Evolutionary conservation across 2,329 filamentous ascomycete genomes (phyloP).

Genomic region (Curvularia spicifera): DNA sequence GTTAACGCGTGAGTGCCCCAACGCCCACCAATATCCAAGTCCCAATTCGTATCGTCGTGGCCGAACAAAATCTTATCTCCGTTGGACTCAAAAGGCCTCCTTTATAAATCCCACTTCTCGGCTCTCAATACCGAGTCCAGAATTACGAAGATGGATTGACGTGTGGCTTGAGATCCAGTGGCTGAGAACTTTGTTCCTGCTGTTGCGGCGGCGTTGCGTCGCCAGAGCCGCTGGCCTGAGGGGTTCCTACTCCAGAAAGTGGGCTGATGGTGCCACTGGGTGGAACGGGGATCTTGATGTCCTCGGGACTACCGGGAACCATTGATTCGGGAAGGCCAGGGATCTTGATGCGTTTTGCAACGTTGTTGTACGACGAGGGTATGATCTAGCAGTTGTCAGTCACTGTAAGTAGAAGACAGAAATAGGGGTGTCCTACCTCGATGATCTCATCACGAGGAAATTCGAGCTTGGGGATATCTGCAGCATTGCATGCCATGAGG

Average conservation of each 20-base stretch:
- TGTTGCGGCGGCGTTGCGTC: slow-evolving; percentile 9
- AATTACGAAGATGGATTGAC: slow-evolving; percentile 15
- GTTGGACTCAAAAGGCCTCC: neutral
- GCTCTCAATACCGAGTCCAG: slow-evolving; percentile 22
- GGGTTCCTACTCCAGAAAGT: slow-evolving; percentile 51
- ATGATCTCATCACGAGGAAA: slow-evolving; percentile 98
- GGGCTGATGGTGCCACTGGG: slow-evolving; percentile 59
- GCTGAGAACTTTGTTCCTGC: slow-evolving; percentile 6
- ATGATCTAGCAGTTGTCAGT: slow-evolving; percentile 68
- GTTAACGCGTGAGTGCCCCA: neutral
- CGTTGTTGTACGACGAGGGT: slow-evolving; percentile 95
- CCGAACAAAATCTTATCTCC: neutral
- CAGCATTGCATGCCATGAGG: slow-evolving; percentile 96
- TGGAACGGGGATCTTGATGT: slow-evolving; percentile 78
- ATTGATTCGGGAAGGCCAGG: slow-evolving; percentile 69
- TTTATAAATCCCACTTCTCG: slow-evolving; percentile 27
- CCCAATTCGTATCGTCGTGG: slow-evolving; percentile 3
- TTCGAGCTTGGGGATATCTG: slow-evolving; percentile 88
- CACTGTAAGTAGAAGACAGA: neutral
- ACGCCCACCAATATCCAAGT: slow-evolving; percentile 3
- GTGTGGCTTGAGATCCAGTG: slow-evolving; percentile 13
- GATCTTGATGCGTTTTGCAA: slow-evolving; percentile 88
- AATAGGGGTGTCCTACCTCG: slow-evolving; percentile 62
- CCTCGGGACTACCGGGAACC: slow-evolving; percentile 79
- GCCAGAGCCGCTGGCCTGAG: slow-evolving; percentile 23